Evolutionary conservation across 805 yeast species (phyloP).

Genomic region (Nakazawaea laoshanensis): DNA sequence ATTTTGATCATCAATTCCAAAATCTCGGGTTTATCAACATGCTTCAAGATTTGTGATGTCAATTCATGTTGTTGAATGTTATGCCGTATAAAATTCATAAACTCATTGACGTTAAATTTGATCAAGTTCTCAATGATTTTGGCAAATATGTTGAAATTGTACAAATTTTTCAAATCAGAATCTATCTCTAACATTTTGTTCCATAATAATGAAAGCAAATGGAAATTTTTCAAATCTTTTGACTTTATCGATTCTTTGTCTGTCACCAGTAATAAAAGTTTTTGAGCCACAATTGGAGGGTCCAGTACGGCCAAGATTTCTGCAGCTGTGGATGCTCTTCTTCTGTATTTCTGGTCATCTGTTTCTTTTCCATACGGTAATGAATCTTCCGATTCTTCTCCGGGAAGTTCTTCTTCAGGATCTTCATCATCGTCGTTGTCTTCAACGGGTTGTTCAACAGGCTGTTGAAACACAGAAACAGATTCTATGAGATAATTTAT

Average conservation of each 20-base stretch:
- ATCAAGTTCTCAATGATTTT: slow-evolving; percentile 79
- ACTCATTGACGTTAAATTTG: slow-evolving; percentile 72
- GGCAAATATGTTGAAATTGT: slow-evolving; percentile 37
- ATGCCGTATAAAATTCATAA: slow-evolving; percentile 60
- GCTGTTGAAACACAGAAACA: slow-evolving; percentile 4
- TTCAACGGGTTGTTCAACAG: slow-evolving; percentile 4
- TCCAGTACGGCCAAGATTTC: slow-evolving; percentile 77
- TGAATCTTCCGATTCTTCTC: slow-evolving; percentile 15
- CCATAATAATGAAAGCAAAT: slow-evolving; percentile 6
- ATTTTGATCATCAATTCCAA: slow-evolving; percentile 85
- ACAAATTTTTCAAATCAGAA: slow-evolving; percentile 1
- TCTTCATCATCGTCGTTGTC: slow-evolving; percentile 10
- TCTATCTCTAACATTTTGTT: slow-evolving; percentile 2
- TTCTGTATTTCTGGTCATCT: slow-evolving; percentile 4
- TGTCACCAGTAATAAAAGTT: slow-evolving; percentile 60
- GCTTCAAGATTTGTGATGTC: slow-evolving; percentile 68
- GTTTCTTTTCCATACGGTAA: slow-evolving; percentile 10
- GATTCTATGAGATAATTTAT: slow-evolving; percentile 22
- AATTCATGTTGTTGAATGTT: slow-evolving; percentile 25
- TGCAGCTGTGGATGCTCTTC: slow-evolving; percentile 50
- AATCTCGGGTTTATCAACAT: slow-evolving; percentile 80
- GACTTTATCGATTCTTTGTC: slow-evolving; percentile 21
- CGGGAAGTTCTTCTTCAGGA: slow-evolving; percentile 9
- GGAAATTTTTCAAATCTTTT: slow-evolving; percentile 4
- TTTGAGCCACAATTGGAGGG: slow-evolving; percentile 65